Evolutionary conservation across 371 early-diverging fungal genomes (phyloP).

Genomic region (Apophysomyces sp.): DNA sequence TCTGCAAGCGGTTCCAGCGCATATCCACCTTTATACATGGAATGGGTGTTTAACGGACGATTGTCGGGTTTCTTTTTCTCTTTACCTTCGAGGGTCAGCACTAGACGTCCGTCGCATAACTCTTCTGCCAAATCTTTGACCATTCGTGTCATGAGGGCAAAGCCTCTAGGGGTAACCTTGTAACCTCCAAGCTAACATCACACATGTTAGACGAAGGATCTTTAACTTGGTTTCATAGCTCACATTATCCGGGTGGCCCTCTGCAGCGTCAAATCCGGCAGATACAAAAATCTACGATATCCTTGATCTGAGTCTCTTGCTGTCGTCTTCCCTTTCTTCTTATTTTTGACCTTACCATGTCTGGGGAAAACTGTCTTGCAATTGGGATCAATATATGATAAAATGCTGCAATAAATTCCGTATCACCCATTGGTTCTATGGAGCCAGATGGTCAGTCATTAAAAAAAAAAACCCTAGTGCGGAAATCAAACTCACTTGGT

Average conservation of each 20-base stretch:
- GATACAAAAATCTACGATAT: conserved; percentile 51
- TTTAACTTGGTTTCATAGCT: too few relatives aligned
- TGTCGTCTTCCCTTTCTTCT: background rate
- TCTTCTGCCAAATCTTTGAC: conserved; percentile 52
- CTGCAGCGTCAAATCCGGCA: conserved; percentile 71
- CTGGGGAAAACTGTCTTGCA: conserved; percentile 59
- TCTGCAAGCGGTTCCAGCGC: conserved; percentile 48
- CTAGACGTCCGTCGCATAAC: conserved; percentile 53
- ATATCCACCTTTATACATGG: conserved; percentile 49
- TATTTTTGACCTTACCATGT: conserved; percentile 43
- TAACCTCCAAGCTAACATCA: conserved; percentile 56
- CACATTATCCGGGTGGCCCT: conserved; percentile 65
- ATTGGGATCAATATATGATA: conserved; percentile 63
- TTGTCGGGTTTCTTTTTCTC: background rate
- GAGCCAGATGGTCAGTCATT: background rate
- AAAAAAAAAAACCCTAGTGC: too few relatives aligned
- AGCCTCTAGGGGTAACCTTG: conserved; percentile 57
- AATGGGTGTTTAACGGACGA: too few relatives aligned
- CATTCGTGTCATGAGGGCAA: conserved; percentile 54
- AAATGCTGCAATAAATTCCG: conserved; percentile 64
- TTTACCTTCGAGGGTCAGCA: conserved; percentile 51
- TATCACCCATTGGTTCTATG: conserved; percentile 61
- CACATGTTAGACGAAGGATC: background rate
- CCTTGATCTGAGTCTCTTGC: background rate
- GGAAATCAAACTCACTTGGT: conserved; percentile 45